Conservation (phyloP, 1,284 basidiomycete genomes). For the Austroboletus novae-zelandiae region DNA sequence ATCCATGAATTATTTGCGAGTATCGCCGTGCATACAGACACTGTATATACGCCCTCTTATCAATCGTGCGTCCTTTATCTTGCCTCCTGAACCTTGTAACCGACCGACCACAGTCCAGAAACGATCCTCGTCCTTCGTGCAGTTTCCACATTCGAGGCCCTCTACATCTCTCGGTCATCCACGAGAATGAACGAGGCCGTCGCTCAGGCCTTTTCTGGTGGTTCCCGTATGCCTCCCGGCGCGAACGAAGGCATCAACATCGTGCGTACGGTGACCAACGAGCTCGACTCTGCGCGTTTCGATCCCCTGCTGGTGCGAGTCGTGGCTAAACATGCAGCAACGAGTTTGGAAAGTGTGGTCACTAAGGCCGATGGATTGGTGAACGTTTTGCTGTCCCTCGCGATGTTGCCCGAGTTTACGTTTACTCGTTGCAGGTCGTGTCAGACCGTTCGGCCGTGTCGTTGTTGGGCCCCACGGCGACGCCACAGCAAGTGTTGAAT, state of each 20-base stretch:
- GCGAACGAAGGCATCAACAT: slow-evolving; percentile 75
- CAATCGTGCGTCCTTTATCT: slow-evolving; percentile 63
- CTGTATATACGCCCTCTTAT: slow-evolving; percentile 75
- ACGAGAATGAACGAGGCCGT: slow-evolving; percentile 80
- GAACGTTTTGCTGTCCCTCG: slow-evolving; percentile 23
- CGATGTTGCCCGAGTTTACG: neutral
- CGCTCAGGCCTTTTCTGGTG: slow-evolving; percentile 67
- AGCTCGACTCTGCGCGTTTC: slow-evolving; percentile 90
- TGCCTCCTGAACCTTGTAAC: neutral
- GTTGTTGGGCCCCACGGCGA: slow-evolving; percentile 74
- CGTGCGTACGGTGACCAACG: slow-evolving; percentile 78
- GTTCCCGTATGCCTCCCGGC: slow-evolving; percentile 67
- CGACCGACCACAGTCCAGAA: slow-evolving; percentile 85
- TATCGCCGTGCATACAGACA: slow-evolving; percentile 92
- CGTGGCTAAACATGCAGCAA: slow-evolving; percentile 71
- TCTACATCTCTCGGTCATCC: slow-evolving; percentile 83
- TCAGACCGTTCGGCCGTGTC: slow-evolving; percentile 77
- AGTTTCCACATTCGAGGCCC: slow-evolving; percentile 76
- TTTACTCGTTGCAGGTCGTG: slow-evolving; percentile 48
- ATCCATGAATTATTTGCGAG: slow-evolving; percentile 97
- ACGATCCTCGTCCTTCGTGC: slow-evolving; percentile 85
- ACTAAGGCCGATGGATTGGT: slow-evolving; percentile 68
- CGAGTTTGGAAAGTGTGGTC: slow-evolving; percentile 65
- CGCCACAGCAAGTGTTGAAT: slow-evolving; percentile 75
- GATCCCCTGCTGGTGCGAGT: slow-evolving; percentile 83